Percentiles rank a stretch among this genome's conserved stretches.
Conservation (phyloP, 768 basidiomycete genomes). For the Rhizopogon vulgaris region DNA sequence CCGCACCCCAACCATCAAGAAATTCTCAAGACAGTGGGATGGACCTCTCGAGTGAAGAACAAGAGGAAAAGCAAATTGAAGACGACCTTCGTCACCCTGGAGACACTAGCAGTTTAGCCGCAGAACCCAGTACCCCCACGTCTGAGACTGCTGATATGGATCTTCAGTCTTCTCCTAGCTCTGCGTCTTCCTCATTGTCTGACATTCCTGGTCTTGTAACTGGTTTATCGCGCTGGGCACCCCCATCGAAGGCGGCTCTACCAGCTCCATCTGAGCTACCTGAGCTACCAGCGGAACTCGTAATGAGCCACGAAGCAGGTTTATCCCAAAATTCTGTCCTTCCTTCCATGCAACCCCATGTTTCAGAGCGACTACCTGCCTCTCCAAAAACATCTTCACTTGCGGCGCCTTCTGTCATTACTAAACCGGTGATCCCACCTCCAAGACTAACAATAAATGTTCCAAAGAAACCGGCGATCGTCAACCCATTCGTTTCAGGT, state of each 20-base stretch:
- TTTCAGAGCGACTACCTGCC: slow-evolving; percentile 9
- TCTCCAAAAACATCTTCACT: not conserved
- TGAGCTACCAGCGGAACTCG: slow-evolving; percentile 19
- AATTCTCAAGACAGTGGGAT: slow-evolving; percentile 3
- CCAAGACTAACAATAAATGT: not conserved
- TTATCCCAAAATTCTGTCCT: slow-evolving; percentile 9
- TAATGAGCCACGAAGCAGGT: slow-evolving; percentile 5
- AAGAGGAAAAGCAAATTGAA: slow-evolving; percentile 15
- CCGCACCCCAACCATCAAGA: slow-evolving; percentile 3
- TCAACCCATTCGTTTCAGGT: slow-evolving; percentile 46
- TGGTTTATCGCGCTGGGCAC: slow-evolving; percentile 21
- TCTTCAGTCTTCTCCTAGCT: slow-evolving; percentile 27
- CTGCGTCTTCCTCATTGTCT: slow-evolving; percentile 12
- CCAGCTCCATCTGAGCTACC: not conserved
- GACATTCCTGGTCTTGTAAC: slow-evolving; percentile 30
- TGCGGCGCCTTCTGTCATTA: slow-evolving; percentile 5
- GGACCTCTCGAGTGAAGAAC: slow-evolving; percentile 13
- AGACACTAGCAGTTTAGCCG: slow-evolving; percentile 22
- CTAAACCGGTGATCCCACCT: slow-evolving; percentile 2
- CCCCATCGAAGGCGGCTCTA: not conserved
- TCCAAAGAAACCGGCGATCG: slow-evolving; percentile 15
- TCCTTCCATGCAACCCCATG: slow-evolving; percentile 5
- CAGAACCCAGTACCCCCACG: slow-evolving; percentile 14
- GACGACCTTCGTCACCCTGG: slow-evolving; percentile 16
- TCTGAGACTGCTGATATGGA: slow-evolving; percentile 30